Evolutionary conservation across 441 rosid species (phyloP).

Genomic region (Eutrema salsugineum): DNA sequence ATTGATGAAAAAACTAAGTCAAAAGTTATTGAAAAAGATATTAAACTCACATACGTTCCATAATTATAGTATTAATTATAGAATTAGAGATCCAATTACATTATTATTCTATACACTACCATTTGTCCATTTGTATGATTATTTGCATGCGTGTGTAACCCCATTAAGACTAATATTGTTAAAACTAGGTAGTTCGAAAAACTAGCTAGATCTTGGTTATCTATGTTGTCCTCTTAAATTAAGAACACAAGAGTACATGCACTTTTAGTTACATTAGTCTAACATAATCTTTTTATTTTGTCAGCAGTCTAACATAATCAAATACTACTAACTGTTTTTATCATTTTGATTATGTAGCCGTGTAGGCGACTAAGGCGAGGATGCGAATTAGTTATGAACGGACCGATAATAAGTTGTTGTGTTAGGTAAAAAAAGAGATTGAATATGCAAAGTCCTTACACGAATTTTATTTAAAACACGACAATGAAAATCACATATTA

Average conservation of each 20-base stretch:
- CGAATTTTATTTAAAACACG: not conserved
- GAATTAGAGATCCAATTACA: not conserved
- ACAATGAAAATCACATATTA: not conserved
- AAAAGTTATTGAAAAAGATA: slow-evolving; percentile 19
- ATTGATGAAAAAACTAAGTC: slow-evolving; percentile 20
- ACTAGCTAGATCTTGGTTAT: too few relatives aligned
- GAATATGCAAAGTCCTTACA: not conserved
- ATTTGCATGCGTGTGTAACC: not conserved
- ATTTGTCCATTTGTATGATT: not conserved
- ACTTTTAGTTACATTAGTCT: not conserved
- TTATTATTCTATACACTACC: not conserved
- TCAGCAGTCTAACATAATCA: not conserved
- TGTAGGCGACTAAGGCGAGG: too few relatives aligned
- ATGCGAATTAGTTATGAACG: not conserved
- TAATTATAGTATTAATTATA: not conserved
- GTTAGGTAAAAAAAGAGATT: not conserved
- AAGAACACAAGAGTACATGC: not conserved
- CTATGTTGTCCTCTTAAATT: not conserved
- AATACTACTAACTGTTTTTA: not conserved
- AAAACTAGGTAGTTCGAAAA: not conserved
- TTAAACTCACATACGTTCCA: slow-evolving; percentile 17
- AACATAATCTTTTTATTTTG: too few relatives aligned
- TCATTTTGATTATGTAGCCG: not conserved
- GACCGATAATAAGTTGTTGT: not conserved
- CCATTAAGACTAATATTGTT: not conserved